Conservation (phyloP, 169 alveolate genomes). For the Plasmodium gallinaceum region DNA sequence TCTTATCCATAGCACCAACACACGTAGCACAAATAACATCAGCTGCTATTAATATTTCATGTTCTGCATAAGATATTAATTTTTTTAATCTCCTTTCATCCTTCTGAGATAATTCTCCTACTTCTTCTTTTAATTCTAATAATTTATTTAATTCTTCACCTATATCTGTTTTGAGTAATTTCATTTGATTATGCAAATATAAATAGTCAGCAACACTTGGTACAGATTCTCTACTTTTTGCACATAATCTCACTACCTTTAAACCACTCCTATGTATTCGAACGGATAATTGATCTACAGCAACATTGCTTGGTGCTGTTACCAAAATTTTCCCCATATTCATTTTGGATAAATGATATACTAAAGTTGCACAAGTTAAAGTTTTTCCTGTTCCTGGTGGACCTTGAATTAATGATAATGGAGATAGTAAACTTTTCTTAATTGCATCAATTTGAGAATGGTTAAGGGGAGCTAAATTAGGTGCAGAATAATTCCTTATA, state of each 20-base stretch:
- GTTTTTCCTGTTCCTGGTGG: constrained; percentile 99
- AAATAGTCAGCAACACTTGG: constrained; percentile 79
- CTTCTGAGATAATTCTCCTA: constrained; percentile 88
- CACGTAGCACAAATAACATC: constrained; percentile 90
- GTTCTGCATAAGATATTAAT: constrained; percentile 91
- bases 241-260: constrained; percentile 93
- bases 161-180: constrained; percentile 80
- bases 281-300: constrained; percentile 96
- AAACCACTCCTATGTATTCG: constrained; percentile 94
- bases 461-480: constrained; percentile 94
- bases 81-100: constrained; percentile 90
- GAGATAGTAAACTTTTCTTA: constrained; percentile 92
- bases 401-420: constrained; percentile 95
- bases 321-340: constrained; percentile 90
- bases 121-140: constrained; percentile 85
- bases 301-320: constrained; percentile 97
- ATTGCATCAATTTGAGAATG: constrained; percentile 93
- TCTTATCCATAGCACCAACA: constrained; percentile 94
- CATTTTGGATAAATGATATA: constrained; percentile 90
- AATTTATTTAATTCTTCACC: constrained; percentile 82
- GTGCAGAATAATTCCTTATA: constrained; percentile 92
- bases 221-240: constrained; percentile 73
- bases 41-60: constrained; percentile 83
- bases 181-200: constrained; percentile 92
- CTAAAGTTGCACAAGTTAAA: constrained; percentile 94